phyloP scores from a whole-genome alignment of 495 filamentous ascomycete species.

The Xylaria longipes region DNA sequence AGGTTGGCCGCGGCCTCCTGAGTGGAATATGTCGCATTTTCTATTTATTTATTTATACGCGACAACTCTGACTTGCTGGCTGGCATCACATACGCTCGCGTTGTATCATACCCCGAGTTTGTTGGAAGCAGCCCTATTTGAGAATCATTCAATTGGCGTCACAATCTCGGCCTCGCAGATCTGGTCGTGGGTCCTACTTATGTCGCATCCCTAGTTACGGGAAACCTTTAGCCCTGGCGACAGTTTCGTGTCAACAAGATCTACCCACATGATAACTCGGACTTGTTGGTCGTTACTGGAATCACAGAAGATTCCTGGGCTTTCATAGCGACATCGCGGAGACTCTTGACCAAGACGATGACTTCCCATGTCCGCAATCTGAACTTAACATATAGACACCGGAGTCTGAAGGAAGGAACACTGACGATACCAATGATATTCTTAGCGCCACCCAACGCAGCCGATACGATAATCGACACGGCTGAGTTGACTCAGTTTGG shows the following conservation, averaged over 20 bases:
- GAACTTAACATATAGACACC: background rate
- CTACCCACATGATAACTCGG: background rate
- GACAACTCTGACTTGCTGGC: background rate
- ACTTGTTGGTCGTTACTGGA: background rate
- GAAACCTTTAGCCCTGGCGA: background rate
- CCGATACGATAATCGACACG: background rate
- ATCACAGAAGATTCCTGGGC: background rate
- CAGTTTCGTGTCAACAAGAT: background rate
- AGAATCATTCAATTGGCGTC: background rate
- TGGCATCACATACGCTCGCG: background rate
- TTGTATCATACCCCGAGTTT: background rate
- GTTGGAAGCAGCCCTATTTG: background rate
- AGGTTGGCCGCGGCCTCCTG: slow-evolving; percentile 47
- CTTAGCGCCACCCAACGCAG: background rate
- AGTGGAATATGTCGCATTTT: background rate
- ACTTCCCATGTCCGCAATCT: background rate
- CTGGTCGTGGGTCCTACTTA: background rate
- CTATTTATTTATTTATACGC: background rate
- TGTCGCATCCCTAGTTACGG: background rate
- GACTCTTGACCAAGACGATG: background rate
- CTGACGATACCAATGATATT: background rate
- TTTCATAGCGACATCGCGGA: background rate
- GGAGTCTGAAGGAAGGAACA: background rate
- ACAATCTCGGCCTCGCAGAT: background rate
- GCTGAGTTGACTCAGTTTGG: background rate